Evolutionary conservation across 2,329 filamentous ascomycete species (phyloP).

Genomic region (Calonectria montana): DNA sequence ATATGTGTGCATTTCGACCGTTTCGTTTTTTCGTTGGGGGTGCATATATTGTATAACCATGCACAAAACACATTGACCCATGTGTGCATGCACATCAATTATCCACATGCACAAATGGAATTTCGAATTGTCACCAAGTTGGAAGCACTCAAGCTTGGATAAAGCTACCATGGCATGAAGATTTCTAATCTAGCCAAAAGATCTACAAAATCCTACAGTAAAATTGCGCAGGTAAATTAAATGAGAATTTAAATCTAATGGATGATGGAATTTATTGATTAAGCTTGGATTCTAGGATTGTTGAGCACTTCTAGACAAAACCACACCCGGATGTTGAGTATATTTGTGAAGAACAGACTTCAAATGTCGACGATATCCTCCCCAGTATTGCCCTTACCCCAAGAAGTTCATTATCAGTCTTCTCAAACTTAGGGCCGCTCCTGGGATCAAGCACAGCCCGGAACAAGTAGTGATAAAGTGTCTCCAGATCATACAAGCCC

Average conservation of each 20-base stretch:
- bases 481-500: constrained; percentile 42
- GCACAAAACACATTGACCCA: too few species aligned
- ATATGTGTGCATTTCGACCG: too few species aligned
- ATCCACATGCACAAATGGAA: too few species aligned
- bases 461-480: constrained; percentile 48
- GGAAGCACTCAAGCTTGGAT: too few species aligned
- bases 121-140: too few species aligned
- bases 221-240: background rate
- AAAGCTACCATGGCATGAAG: too few species aligned
- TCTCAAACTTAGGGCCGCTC: constrained; percentile 48
- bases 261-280: background rate
- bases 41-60: too few species aligned
- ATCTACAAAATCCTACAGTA: background rate
- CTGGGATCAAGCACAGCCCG: constrained; percentile 45
- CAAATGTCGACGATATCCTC: constrained; percentile 51
- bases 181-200: background rate
- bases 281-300: background rate
- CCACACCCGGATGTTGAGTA: background rate
- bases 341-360: constrained; percentile 31
- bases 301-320: background rate
- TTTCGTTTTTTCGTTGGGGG: too few species aligned
- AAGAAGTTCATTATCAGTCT: constrained; percentile 58
- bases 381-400: constrained; percentile 56
- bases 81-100: too few species aligned
- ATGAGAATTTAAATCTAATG: background rate